phyloP scores from a whole-genome alignment of 169 alveolate genomes.

The Plasmodium falciparum region DNA sequence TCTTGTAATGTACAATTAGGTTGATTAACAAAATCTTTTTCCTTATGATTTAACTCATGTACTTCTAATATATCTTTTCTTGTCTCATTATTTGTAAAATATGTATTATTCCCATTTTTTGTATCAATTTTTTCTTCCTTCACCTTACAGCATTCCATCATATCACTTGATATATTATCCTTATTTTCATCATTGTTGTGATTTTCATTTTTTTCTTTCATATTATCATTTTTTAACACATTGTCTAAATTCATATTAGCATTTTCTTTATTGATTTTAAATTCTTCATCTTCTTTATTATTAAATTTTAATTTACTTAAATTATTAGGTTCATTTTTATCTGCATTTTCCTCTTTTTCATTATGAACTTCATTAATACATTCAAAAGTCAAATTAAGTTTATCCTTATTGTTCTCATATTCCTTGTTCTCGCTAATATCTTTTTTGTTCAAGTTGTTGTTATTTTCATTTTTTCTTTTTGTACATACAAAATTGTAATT shows the following conservation, averaged over 20 bases:
- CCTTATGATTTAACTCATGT: too few relatives aligned
- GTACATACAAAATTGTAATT: neutral
- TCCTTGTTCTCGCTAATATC: neutral
- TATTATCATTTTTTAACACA: neutral
- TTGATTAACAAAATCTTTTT: too few relatives aligned
- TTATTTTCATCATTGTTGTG: neutral
- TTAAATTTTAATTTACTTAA: too few relatives aligned
- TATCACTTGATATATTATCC: neutral
- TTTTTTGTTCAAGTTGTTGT: neutral
- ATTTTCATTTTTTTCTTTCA: constrained; percentile 10
- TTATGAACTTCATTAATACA: neutral
- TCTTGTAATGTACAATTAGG: too few relatives aligned
- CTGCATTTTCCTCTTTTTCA: neutral
- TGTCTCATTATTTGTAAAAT: too few relatives aligned
- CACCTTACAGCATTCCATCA: neutral
- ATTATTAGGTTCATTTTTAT: neutral
- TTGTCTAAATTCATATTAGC: neutral
- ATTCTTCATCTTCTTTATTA: neutral
- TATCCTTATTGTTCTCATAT: neutral
- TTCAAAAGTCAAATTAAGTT: neutral
- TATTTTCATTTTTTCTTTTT: neutral
- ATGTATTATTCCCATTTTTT: neutral
- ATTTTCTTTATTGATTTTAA: too few relatives aligned
- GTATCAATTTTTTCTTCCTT: neutral
- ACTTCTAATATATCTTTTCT: too few relatives aligned